Evolutionary conservation across 1,284 basidiomycete genomes (phyloP), one percentile per base, ranked within the genome.

Genomic region (Ceraceosorus bombacis): DNA sequence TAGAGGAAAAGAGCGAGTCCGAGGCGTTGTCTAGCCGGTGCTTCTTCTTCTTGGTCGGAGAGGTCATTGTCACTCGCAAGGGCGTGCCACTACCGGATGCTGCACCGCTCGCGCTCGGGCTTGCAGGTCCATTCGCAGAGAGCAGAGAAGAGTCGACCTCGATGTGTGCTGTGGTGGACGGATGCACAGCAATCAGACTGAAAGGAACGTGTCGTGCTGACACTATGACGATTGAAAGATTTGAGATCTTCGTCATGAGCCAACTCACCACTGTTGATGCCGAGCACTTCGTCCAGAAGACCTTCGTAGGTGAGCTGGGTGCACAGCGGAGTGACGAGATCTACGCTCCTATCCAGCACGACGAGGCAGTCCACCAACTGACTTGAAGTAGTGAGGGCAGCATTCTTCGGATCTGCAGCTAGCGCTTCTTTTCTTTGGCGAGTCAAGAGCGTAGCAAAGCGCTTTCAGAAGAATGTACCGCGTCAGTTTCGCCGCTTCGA

Each of bases 261-360:
- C 92, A 15, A 46, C 43, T 46, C 43, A 46, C 43, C 88, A 70
- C 95, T 90, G 78, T 84, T 87, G 65, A 98, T 87, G 1, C 90
- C 90, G 51, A 96, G 81, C 49, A 91, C 81, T 77, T 98, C 95
- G 72, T 98, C 94, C 13, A 97, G 82, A 50, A 99, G 85, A 13
- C 95, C 95, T 77, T 96, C 88, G 72, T 97, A 99, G 0, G 95
- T 99, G 58, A 98, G 81, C 74, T 98, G 94, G 1, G 94, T 98
- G 52, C 94, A 85, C 57, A 98, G 82, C 1, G 94, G 92, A 0
- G 94, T 96, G 57, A 95, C 86, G 86, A 96, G 88, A 77, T 98
- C 95, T n/a, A 89, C 86, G 50, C 86, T 84, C 55, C 95, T 85
- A 77, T 99, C 95, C 59, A 98, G 73, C 49, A 98, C 83, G 67